A percentile compares a stretch with the other conserved stretches of the same genome.
These are phyloP conservation scores for Collariella sp. DNA, from an alignment of 495 filamentous ascomycete species.

Conservation along the genomic window DNA sequence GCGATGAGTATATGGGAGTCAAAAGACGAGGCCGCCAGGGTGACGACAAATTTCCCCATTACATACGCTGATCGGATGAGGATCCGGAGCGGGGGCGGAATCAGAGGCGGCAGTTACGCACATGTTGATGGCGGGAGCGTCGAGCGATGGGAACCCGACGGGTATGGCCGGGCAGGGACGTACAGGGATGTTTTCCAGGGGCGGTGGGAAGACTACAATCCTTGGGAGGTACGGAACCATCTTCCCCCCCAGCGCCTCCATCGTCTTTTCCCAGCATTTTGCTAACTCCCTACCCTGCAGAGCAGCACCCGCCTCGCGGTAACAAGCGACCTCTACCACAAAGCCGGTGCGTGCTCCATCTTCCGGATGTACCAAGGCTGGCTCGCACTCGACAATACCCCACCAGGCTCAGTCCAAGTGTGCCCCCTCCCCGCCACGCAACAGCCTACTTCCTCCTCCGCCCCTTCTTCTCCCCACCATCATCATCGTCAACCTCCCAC, in stretches of 20 bases:
- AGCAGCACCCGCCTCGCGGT: conserved; percentile 58
- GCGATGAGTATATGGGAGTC: conserved; percentile 72
- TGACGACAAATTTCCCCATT: conserved; percentile 54
- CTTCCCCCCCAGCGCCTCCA: not conserved
- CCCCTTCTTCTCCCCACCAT: conserved; percentile 64
- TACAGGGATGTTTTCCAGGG: conserved; percentile 66
- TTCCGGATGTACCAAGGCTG: conserved; percentile 85
- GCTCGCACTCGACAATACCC: conserved; percentile 61
- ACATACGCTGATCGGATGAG: conserved; percentile 74
- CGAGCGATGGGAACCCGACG: conserved; percentile 81
- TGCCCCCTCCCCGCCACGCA: conserved; percentile 68
- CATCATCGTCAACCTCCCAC: not conserved
- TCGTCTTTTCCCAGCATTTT: not conserved
- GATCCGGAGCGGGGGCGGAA: conserved; percentile 37
- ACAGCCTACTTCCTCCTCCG: conserved; percentile 80
- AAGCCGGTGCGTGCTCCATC: conserved; percentile 72
- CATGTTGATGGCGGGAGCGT: conserved; percentile 67
- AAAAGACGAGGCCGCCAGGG: conserved; percentile 49
- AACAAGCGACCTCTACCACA: conserved; percentile 71
- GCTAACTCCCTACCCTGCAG: conserved; percentile 4
- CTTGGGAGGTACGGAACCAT: conserved; percentile 57
- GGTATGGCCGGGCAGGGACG: conserved; percentile 59
- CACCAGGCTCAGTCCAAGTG: conserved; percentile 52
- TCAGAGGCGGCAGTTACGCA: conserved; percentile 30
- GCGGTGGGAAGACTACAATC: conserved; percentile 72